Evolutionary conservation across 73 alveolate genomes (phyloP).

Genomic region (Paramecium caudatum): DNA sequence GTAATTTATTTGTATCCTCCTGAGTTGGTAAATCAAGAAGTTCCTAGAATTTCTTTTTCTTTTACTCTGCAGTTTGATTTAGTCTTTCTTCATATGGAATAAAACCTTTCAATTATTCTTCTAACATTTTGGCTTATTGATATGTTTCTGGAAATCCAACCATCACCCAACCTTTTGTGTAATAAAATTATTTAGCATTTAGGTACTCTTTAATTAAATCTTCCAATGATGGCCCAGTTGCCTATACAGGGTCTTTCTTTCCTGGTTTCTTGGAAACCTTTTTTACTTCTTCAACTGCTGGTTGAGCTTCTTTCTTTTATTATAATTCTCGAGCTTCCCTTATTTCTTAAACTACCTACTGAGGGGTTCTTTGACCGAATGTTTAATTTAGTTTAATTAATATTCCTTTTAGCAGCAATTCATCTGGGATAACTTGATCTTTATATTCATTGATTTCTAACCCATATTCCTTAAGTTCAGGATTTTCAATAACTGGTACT

Average conservation of each 20-base stretch:
- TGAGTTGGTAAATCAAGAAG: background rate
- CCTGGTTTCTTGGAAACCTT: conserved; percentile 44
- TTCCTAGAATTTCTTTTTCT: background rate
- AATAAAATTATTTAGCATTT: conserved; percentile 51
- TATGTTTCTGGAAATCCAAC: conserved; percentile 57
- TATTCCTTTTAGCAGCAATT: conserved; percentile 53
- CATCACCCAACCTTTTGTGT: conserved; percentile 62
- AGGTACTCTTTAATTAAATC: conserved; percentile 46
- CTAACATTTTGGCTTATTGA: conserved; percentile 39
- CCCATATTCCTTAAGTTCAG: conserved; percentile 66
- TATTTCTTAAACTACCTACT: conserved; percentile 23
- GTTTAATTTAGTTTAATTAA: conserved; percentile 13
- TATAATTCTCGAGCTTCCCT: background rate
- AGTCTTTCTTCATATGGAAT: conserved; percentile 16
- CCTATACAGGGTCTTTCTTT: background rate
- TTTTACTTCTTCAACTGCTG: conserved; percentile 31
- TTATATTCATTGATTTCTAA: background rate
- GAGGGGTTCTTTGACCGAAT: conserved; percentile 44
- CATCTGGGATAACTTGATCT: conserved; percentile 39
- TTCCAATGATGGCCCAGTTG: conserved; percentile 50
- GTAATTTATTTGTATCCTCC: background rate
- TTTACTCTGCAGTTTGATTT: conserved; percentile 37
- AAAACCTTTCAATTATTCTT: conserved; percentile 38
- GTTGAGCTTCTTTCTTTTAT: background rate
- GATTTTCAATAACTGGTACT: conserved; percentile 13